Evolutionary conservation across 345 rosid genomes (phyloP), one percentile per base, ranked within the genome.

Genomic region (Heritiera littoralis): DNA sequence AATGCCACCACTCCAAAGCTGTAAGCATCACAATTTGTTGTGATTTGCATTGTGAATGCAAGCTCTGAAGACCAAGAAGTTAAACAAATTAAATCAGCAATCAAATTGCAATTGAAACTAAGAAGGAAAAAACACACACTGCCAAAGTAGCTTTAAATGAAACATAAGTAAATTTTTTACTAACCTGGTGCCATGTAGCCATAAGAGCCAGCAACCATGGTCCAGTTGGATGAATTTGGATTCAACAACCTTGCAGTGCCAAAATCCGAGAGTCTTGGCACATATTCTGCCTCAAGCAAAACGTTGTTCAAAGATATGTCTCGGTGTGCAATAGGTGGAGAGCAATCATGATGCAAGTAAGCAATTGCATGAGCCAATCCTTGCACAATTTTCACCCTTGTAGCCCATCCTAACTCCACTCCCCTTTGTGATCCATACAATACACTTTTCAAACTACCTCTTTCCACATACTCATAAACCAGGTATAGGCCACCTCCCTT

Each of bases 151-250:
- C n/a, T n/a, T n/a, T n/a, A n/a, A n/a, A n/a, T n/a, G n/a, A n/a
- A n/a, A n/a, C n/a, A n/a, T n/a, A n/a, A n/a, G n/a, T n/a, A n/a
- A n/a, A n/a, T n/a, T n/a, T n/a, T n/a, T n/a, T n/a, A n/a, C 11
- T 14, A 85, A 92, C 97, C 97, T 40, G 94, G 97, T 79, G 97
- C 94, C 90, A 89, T 92, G 85, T 92, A 90, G 77, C 97, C 97
- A 74, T 85, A 92, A n/a, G 94, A 90, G 9, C 94, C 97, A 0
- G 87, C 97, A 66, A 84, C 89, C 0, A 84, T 10, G 20, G 97
- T 90, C 97, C 97, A 92, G 81, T 85, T 90, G 23, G 92, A 87
- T 11, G 90, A 72, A 80, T 82, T 79, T n/a, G 84, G 60, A 49
- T 68, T 77, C 81, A 90, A 80, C 61, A 90, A 79, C 54, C 92